Percentiles rank a stretch among this genome's conserved stretches.
Conservation (phyloP, 306 rosid genomes). For the Aeschynomene evenia region DNA sequence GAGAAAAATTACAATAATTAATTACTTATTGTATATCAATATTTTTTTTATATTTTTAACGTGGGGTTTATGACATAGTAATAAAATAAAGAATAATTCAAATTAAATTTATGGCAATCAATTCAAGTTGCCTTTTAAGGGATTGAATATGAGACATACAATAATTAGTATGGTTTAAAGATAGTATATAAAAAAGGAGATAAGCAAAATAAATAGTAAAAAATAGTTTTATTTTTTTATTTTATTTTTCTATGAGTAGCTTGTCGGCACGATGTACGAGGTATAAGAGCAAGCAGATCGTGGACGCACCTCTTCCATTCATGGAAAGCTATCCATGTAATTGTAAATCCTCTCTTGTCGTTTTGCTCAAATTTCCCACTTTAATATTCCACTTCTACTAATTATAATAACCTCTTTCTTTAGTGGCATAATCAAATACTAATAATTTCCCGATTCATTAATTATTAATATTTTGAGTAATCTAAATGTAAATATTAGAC, state of each 20-base stretch:
- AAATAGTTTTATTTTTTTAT: too few species aligned
- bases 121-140: too few species aligned
- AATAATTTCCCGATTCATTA: not conserved
- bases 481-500: too few species aligned
- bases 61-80: too few species aligned
- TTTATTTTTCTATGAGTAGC: conserved; percentile 7
- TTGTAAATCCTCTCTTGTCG: not conserved
- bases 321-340: conserved; percentile 15
- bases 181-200: not conserved
- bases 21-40: too few species aligned
- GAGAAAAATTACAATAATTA: too few species aligned
- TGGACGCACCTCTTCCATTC: conserved; percentile 55
- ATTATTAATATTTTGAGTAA: not conserved
- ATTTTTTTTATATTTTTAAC: too few species aligned
- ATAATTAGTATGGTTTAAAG: not conserved
- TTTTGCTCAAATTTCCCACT: not conserved
- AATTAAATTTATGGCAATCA: too few species aligned
- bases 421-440: too few species aligned
- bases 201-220: not conserved
- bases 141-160: too few species aligned
- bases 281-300: conserved; percentile 52
- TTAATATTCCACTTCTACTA: not conserved
- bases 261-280: conserved; percentile 64
- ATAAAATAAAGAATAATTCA: too few species aligned
- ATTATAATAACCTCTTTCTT: too few species aligned